Evolutionary conservation across 805 yeast species (phyloP).

Genomic region (Clavispora vitiphila): DNA sequence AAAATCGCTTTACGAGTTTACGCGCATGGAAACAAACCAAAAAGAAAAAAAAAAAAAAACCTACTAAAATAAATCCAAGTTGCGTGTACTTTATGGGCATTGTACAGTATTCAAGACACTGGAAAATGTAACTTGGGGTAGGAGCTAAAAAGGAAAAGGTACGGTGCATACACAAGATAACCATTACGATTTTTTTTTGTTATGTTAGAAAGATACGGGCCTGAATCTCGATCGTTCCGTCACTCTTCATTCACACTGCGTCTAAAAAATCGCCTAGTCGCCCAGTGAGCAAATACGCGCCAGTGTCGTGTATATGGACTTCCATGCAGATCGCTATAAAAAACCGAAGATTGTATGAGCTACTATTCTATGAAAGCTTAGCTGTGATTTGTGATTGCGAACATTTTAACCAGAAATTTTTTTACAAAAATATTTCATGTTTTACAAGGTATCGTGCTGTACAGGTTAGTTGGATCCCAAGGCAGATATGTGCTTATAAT

Average conservation of each 20-base stretch:
- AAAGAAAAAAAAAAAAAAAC: background rate
- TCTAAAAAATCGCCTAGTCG: background rate
- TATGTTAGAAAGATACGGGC: background rate
- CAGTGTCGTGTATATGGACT: no score
- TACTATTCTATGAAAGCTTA: no score
- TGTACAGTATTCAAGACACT: background rate
- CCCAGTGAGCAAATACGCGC: background rate
- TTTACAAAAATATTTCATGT: no score
- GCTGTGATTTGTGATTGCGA: no score
- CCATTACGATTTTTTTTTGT: background rate
- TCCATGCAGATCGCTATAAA: no score
- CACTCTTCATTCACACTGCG: background rate
- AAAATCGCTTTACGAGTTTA: background rate
- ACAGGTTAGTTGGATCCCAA: background rate
- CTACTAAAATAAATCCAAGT: background rate
- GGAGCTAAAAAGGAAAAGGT: background rate
- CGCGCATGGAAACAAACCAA: background rate
- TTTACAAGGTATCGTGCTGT: background rate
- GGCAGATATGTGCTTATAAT: background rate
- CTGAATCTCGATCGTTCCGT: background rate
- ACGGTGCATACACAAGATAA: background rate
- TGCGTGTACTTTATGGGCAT: background rate
- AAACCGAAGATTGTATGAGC: no score
- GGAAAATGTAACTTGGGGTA: background rate
- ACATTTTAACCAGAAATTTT: no score